phyloP scores from a whole-genome alignment of 306 rosid species.

The Pterocarpus macrocarpus region DNA sequence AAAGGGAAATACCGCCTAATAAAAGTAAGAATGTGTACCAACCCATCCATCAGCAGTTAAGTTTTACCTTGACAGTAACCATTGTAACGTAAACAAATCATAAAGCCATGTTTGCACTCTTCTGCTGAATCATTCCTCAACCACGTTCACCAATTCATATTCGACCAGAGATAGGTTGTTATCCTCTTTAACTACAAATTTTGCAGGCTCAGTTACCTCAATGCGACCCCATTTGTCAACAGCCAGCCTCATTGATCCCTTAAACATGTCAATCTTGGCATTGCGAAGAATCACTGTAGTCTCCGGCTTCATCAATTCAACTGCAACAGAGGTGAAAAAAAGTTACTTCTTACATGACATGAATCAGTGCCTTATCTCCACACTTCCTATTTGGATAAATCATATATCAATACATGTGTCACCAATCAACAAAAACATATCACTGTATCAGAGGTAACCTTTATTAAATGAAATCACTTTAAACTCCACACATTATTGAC shows the following conservation, averaged over 20 bases:
- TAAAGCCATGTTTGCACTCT: conserved; percentile 31
- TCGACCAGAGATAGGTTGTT: conserved; percentile 60
- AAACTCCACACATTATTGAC: neutral
- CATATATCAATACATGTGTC: neutral
- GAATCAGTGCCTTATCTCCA: neutral
- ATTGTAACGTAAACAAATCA: conserved; percentile 25
- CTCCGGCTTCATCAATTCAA: conserved; percentile 58
- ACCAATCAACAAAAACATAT: neutral
- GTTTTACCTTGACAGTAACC: conserved; percentile 27
- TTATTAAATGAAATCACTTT: neutral
- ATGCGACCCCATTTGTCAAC: conserved; percentile 65
- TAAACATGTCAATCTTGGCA: conserved; percentile 64
- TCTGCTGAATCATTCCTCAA: conserved; percentile 47
- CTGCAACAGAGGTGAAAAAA: conserved; percentile 42
- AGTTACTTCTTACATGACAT: neutral
- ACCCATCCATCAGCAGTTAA: conserved; percentile 44
- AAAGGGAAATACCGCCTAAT: conserved; percentile 33
- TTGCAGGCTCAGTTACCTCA: conserved; percentile 57
- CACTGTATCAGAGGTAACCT: neutral
- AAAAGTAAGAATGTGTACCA: conserved; percentile 44
- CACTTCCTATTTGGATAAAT: neutral
- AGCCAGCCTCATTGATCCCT: conserved; percentile 62
- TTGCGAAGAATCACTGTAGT: conserved; percentile 61
- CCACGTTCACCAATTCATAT: conserved; percentile 60
- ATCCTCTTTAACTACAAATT: conserved; percentile 59